Percentiles rank a stretch among this genome's conserved stretches.
Conservation (phyloP, 345 rosid species). For the Aethionema arabicum region DNA sequence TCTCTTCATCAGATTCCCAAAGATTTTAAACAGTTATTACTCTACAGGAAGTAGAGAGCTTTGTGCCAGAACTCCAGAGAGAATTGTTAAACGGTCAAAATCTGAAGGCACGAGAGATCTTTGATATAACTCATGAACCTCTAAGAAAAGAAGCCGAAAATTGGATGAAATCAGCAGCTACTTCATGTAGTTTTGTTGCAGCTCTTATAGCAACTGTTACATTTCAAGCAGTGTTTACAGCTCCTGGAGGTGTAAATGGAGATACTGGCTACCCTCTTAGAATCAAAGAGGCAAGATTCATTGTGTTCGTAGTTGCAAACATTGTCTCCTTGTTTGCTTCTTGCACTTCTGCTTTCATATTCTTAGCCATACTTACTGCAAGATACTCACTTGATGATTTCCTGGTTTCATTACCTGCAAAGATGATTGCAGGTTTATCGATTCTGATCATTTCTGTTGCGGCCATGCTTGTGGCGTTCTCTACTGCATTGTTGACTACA, state of each 20-base stretch:
- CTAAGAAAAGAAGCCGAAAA: constrained; percentile 37
- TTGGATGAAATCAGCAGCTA: constrained; percentile 50
- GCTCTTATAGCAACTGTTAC: constrained; percentile 49
- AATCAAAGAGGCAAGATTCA: constrained; percentile 15
- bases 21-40: background rate
- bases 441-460: constrained; percentile 42
- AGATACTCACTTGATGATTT: constrained; percentile 47
- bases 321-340: constrained; percentile 40
- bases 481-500: constrained; percentile 34
- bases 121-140: constrained; percentile 26
- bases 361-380: constrained; percentile 44
- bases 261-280: constrained; percentile 32
- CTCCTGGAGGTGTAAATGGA: constrained; percentile 42
- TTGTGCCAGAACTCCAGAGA: constrained; percentile 3
- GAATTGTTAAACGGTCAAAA: background rate
- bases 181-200: constrained; percentile 45
- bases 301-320: constrained; percentile 33
- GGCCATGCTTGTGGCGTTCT: constrained; percentile 45
- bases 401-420: constrained; percentile 37
- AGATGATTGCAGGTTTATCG: constrained; percentile 37
- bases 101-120: constrained; percentile 24
- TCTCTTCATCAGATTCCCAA: background rate
- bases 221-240: constrained; percentile 45
- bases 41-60: constrained; percentile 14
- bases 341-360: constrained; percentile 41